phyloP scores from a whole-genome alignment of 176 grass and related monocot species.

The Sorghum bicolor region DNA sequence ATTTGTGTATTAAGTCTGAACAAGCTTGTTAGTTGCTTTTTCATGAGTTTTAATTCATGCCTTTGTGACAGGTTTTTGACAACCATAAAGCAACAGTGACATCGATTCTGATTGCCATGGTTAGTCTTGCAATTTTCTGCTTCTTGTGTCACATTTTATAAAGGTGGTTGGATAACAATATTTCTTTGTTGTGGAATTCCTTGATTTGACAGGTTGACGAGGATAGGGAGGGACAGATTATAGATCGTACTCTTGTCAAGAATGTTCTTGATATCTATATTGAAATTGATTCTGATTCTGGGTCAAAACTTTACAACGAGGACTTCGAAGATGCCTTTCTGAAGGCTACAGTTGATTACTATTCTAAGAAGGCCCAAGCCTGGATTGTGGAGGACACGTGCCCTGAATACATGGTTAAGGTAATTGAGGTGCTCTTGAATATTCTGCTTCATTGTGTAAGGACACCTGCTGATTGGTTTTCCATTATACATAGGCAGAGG shows the following conservation, averaged over 20 bases:
- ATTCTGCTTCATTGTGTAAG: not conserved
- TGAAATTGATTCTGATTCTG: slow-evolving; percentile 29
- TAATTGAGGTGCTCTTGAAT: slow-evolving; percentile 9
- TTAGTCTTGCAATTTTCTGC: too few relatives aligned
- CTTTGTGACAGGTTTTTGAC: too few relatives aligned
- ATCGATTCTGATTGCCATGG: too few relatives aligned
- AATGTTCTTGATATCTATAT: slow-evolving; percentile 60
- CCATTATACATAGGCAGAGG: slow-evolving; percentile 52
- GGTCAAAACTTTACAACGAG: slow-evolving; percentile 12
- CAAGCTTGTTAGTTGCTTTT: too few relatives aligned
- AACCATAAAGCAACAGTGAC: too few relatives aligned
- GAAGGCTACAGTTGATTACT: slow-evolving; percentile 52
- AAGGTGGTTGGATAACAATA: not conserved
- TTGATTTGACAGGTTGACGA: slow-evolving; percentile 44
- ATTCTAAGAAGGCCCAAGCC: slow-evolving; percentile 53
- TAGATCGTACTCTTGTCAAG: slow-evolving; percentile 59
- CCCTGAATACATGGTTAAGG: slow-evolving; percentile 58
- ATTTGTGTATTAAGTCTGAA: too few relatives aligned
- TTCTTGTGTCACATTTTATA: too few relatives aligned
- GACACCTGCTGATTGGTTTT: not conserved
- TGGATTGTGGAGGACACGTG: slow-evolving; percentile 44
- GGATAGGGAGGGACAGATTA: slow-evolving; percentile 56
- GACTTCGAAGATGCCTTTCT: slow-evolving; percentile 55
- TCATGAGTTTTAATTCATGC: too few relatives aligned
- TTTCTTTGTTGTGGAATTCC: not conserved